phyloP scores from a whole-genome alignment of 2,329 filamentous ascomycete species.

The Diaporthe eres region DNA sequence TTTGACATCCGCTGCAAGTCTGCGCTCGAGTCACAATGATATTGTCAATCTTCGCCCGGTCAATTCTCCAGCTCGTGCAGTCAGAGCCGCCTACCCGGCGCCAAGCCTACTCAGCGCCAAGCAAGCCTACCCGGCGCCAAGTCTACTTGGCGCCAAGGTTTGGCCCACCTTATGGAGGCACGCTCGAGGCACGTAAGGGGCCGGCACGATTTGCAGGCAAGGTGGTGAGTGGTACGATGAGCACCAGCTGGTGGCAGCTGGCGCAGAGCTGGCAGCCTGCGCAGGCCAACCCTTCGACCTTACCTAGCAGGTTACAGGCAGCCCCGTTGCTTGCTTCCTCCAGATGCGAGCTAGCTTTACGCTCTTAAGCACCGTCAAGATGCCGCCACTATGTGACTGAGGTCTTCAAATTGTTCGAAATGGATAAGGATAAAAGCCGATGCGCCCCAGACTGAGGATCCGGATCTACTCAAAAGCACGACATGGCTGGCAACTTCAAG shows the following conservation, averaged over 20 bases:
- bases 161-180: not conserved
- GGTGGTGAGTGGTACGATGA: too few species aligned
- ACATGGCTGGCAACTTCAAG: not conserved
- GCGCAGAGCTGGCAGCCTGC: not conserved
- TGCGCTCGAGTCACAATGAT: not conserved
- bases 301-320: not conserved
- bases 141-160: not conserved
- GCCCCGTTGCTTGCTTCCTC: not conserved
- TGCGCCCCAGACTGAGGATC: not conserved
- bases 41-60: not conserved
- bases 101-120: not conserved
- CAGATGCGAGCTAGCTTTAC: not conserved
- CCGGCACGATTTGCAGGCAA: too few species aligned
- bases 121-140: not conserved
- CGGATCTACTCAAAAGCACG: not conserved
- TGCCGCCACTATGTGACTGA: not conserved
- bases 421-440: not conserved
- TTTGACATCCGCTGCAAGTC: not conserved
- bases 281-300: not conserved
- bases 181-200: not conserved
- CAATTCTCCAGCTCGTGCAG: not conserved
- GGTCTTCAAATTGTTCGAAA: not conserved
- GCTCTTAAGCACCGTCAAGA: not conserved
- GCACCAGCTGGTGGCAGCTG: not conserved
- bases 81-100: not conserved